These are phyloP conservation scores for Solanum medicagineum DNA, from an alignment of 257 asterid species.

Conservation along the genomic window DNA sequence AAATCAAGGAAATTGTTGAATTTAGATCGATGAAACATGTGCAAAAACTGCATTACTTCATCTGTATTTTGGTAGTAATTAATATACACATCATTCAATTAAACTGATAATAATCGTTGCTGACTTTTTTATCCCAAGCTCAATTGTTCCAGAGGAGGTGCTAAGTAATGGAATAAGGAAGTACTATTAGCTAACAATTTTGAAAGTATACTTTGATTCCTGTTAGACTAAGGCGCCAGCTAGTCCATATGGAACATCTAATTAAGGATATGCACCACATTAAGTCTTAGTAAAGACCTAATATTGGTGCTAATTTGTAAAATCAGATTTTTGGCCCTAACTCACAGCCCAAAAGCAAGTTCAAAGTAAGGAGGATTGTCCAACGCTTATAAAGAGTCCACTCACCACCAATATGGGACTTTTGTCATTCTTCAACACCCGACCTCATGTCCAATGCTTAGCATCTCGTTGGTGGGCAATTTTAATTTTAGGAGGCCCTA, in stretches of 20 bases:
- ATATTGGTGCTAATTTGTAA: background rate
- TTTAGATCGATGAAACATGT: background rate
- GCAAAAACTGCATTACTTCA: background rate
- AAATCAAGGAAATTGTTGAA: background rate
- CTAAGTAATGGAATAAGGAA: background rate
- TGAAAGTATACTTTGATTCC: background rate
- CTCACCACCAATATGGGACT: too few species aligned
- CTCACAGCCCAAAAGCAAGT: too few species aligned
- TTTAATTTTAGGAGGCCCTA: too few species aligned
- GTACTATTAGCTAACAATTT: background rate
- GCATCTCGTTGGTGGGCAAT: too few species aligned
- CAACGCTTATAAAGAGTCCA: too few species aligned
- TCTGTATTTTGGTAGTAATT: background rate
- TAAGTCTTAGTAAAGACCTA: background rate
- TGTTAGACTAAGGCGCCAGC: background rate
- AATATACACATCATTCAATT: background rate
- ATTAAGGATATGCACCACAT: background rate
- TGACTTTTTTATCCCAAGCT: background rate
- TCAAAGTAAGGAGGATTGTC: too few species aligned
- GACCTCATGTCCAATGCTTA: too few species aligned
- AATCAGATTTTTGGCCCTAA: too few species aligned
- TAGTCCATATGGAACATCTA: background rate
- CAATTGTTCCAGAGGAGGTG: background rate
- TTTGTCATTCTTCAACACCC: too few species aligned
- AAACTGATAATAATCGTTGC: background rate